Base-by-base conservation (phyloP, 495 filamentous ascomycete genomes). In the Lasiosphaeris hirsuta region DNA sequence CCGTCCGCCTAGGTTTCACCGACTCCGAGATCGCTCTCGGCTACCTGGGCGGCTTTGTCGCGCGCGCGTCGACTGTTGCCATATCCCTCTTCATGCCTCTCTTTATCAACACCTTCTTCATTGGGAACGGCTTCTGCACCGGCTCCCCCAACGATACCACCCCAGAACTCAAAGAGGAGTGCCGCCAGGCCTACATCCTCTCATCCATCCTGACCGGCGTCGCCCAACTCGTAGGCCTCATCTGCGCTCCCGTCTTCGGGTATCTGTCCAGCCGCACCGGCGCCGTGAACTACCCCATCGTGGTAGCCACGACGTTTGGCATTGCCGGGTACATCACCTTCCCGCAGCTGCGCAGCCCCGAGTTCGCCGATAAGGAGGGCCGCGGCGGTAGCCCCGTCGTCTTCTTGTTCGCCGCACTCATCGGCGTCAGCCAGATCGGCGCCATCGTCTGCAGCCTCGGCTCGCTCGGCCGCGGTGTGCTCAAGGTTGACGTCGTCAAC, bases 51-150 rank as follows among this genome's bases (percentile, higher is more conserved):
- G 93, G 93, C 13, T 96, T 99, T 60, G 93, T 97, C 0, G 94
- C 95, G 4, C 85, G 94, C 49, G 90, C 94, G 10, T 96, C 90
- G n/a, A 96, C 92, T 0, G 93, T 99, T 41, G 92, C 87, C 10
- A 96, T 97, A 52, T 93, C 90, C 1, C 78, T 96, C 8, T 99
- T 97, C 74, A 86, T 99, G 48, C 95, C 94, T 5, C 79, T 99
- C 4, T 93, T 85, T 59, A 84, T 96, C 56, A 97, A 99, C 64
- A 79, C 86, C 39, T 96, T 90, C 69, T 98, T 93, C 70, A 86
- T 90, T 45, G 72, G 69, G n/a, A 85, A 87, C 47, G 92, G 90
- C 7, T 83, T 87, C 46, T 98, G 94, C 73, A 72, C 81, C 46
- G 83, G 82, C 10, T 78, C 80, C 1, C 80, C 80, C 36, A 76